Evolutionary conservation across 2,329 filamentous ascomycete genomes (phyloP), one percentile per base, ranked within the genome.

Genomic region (Colletotrichum brevisporum): DNA sequence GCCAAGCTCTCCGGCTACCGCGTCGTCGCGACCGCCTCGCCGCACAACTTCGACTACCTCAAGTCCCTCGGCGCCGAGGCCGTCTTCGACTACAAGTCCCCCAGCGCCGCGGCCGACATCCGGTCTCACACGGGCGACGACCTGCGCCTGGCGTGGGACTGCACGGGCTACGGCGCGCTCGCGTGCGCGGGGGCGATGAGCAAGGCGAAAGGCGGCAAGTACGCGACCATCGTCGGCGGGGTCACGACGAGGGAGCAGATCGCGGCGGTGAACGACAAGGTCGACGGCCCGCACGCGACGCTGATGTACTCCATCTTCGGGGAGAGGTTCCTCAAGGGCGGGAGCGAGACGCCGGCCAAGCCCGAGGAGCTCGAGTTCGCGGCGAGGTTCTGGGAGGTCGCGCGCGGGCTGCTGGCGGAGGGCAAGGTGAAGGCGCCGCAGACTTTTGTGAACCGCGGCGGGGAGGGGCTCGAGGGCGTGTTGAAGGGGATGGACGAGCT

Each of bases 1-100:
- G 82, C 82, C 63, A 81, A 80, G 71, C 74, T 78, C n/a, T 81
- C 80, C 6, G 83, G 81, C 5, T 78, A 79, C 41, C 76, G 69
- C 15, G 80, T 84, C 10, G 74, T 82, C 15, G 73, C 83, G 0
- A 84, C 82, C 0, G 73, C 78, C 8, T 83, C 83, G 24, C 73
- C 77, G 1, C 69, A 71, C 24, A 84, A 85, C 72, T 77, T 78
- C 50, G 79, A 77, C 2, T 78, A 82, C 6, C 78, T 84, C 27
- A 76, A 76, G 63, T 76, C 74, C 0, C 79, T 83, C 8, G 86
- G 86, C 21, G 86, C 85, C 6, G 81, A 82, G 26, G 74, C 75
- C 4, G 79, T 78, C 27, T 83, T 87, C 67, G 84, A 88, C 77
- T 85, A 88, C 76, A 75, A 74, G 18, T 67, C 74, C 12, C 66